Evolutionary conservation across 139 green algal species (phyloP).

Genomic region (Micractinium sp.): DNA sequence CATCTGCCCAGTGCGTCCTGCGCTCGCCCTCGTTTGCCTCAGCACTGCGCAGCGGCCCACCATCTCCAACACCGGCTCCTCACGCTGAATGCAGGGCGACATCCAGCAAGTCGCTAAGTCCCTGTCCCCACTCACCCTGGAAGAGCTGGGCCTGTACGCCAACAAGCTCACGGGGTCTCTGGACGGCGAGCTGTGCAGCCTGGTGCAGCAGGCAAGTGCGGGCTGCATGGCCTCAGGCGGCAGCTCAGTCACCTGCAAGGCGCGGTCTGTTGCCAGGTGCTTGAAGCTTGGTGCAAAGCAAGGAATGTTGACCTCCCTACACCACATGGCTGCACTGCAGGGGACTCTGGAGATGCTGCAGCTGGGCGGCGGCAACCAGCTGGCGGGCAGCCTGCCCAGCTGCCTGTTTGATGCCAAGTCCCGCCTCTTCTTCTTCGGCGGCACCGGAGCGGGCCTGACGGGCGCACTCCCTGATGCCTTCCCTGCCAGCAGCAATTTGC

Average conservation of each 20-base stretch:
- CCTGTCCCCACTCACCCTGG: not conserved
- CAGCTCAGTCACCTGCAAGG: too few relatives aligned
- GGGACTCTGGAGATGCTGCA: conserved; percentile 8
- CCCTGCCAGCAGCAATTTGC: not conserved
- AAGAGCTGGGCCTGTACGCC: not conserved
- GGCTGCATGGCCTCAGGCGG: too few relatives aligned
- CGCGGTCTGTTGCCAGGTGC: too few relatives aligned
- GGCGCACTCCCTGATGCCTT: not conserved
- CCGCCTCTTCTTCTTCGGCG: not conserved
- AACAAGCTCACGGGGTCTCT: not conserved
- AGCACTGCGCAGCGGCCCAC: too few relatives aligned
- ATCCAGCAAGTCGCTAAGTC: not conserved
- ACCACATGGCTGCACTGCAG: not conserved
- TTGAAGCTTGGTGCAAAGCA: too few relatives aligned
- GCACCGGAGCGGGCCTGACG: not conserved
- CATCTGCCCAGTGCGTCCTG: too few relatives aligned
- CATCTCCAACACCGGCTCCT: too few relatives aligned
- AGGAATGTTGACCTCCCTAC: too few relatives aligned
- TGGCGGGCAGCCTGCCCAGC: not conserved
- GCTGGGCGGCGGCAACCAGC: conserved; percentile 1
- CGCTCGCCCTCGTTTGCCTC: too few relatives aligned
- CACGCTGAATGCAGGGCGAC: not conserved
- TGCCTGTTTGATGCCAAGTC: not conserved
- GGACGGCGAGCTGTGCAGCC: not conserved
- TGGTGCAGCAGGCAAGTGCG: not conserved